phyloP scores from a whole-genome alignment of 225 moss, liverwort and hornwort genomes.

The Antitrichia curtipendula region DNA sequence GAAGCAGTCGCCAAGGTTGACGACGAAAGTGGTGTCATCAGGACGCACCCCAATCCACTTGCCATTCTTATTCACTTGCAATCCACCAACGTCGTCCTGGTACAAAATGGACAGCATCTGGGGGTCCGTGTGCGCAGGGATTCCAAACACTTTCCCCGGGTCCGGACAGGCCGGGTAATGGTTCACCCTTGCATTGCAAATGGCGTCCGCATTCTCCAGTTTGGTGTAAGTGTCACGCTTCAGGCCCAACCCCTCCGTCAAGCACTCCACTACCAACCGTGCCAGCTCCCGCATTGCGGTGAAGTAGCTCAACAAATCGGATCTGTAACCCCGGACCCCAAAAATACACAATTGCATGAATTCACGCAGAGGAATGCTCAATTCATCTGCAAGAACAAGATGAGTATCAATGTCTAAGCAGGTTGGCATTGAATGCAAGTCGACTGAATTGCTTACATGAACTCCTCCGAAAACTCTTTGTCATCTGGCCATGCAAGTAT shows the following conservation, averaged over 20 bases:
- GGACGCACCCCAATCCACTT: slow-evolving; percentile 37
- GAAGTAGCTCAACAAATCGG: slow-evolving; percentile 9
- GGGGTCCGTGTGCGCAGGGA: slow-evolving; percentile 24
- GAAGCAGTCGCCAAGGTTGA: slow-evolving; percentile 30
- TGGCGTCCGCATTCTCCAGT: slow-evolving; percentile 1
- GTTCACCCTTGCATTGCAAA: slow-evolving; percentile 21
- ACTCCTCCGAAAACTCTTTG: slow-evolving; percentile 8
- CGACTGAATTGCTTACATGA: neutral
- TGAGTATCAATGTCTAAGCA: too few relatives aligned
- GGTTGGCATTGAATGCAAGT: neutral
- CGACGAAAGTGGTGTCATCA: slow-evolving; percentile 21
- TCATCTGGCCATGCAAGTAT: slow-evolving; percentile 11
- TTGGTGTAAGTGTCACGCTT: slow-evolving; percentile 2
- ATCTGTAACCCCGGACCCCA: neutral
- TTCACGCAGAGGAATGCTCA: neutral
- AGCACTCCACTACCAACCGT: slow-evolving; percentile 16
- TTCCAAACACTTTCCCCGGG: slow-evolving; percentile 16
- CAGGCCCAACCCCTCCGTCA: slow-evolving; percentile 19
- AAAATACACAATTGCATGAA: neutral
- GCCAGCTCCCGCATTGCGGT: slow-evolving; percentile 1
- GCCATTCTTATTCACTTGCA: slow-evolving; percentile 21
- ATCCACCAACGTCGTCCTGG: slow-evolving; percentile 24
- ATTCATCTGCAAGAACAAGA: neutral
- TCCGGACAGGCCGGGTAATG: slow-evolving; percentile 23
- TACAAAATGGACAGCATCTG: slow-evolving; percentile 20